Conservation (phyloP, 108 stramenopile genomes). For the Seminavis robusta region DNA sequence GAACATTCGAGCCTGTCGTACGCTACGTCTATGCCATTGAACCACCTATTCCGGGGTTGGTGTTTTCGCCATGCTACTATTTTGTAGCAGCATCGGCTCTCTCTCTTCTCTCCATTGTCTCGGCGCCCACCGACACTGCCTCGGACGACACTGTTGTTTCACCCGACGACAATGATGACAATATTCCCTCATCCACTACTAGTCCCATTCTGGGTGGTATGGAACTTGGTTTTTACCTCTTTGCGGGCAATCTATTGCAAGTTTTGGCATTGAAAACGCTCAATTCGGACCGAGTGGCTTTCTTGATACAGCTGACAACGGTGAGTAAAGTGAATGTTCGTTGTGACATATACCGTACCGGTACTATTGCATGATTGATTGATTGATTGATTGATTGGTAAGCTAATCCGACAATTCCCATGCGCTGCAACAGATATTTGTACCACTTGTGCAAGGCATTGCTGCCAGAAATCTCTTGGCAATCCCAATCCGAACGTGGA, state of each 20-base stretch:
- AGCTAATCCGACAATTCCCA: no score
- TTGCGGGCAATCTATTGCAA: conserved; percentile 76
- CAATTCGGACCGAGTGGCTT: conserved; percentile 75
- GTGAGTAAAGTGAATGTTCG: no score
- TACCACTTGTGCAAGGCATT: conserved; percentile 50
- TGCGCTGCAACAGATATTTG: no score
- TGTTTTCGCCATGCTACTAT: conserved; percentile 80
- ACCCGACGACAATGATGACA: not conserved
- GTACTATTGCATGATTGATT: no score
- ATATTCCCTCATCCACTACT: not conserved
- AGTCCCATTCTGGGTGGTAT: conserved; percentile 39
- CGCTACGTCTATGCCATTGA: conserved; percentile 73
- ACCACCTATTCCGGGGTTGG: conserved; percentile 68
- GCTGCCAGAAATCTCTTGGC: conserved; percentile 17
- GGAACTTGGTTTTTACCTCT: conserved; percentile 79
- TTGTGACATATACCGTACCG: no score
- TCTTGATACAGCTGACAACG: conserved; percentile 82
- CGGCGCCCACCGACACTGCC: no score
- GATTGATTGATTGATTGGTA: no score
- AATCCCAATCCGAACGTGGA: conserved; percentile 46
- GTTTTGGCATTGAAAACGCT: conserved; percentile 75
- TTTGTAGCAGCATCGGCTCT: conserved; percentile 52
- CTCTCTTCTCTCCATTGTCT: not conserved
- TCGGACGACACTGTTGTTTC: no score
- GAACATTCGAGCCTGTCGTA: conserved; percentile 82